Evolutionary conservation across 2,329 filamentous ascomycete species (phyloP).

Genomic region (Fusarium sambucinum): DNA sequence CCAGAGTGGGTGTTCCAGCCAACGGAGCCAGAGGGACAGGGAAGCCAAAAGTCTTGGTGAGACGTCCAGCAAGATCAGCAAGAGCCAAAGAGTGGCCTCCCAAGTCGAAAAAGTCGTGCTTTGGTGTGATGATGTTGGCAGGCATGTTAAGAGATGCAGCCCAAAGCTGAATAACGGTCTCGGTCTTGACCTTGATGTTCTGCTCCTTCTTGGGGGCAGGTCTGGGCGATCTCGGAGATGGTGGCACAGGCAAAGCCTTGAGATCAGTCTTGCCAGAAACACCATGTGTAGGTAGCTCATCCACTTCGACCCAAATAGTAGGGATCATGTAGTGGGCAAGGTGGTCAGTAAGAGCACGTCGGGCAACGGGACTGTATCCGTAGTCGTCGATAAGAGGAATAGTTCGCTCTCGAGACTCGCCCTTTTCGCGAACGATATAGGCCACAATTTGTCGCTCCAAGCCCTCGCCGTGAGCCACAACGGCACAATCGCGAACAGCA

Average conservation of each 20-base stretch:
- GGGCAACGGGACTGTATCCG: constrained; percentile 77
- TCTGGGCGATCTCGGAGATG: constrained; percentile 61
- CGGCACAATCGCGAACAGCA: constrained; percentile 77
- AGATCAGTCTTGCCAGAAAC: constrained; percentile 85
- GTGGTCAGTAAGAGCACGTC: constrained; percentile 72
- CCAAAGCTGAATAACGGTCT: constrained; percentile 79
- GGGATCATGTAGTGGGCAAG: constrained; percentile 89
- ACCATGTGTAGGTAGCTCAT: constrained; percentile 77
- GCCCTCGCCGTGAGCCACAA: constrained; percentile 80
- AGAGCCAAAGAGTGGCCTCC: constrained; percentile 83
- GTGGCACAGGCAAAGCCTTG: constrained; percentile 76
- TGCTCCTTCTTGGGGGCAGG: constrained; percentile 59
- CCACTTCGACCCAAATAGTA: constrained; percentile 79
- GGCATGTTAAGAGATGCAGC: constrained; percentile 76
- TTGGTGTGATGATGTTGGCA: constrained; percentile 70
- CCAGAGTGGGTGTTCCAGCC: constrained; percentile 77
- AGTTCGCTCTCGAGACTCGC: constrained; percentile 68
- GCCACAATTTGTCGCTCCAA: constrained; percentile 81
- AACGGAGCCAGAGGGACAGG: constrained; percentile 77
- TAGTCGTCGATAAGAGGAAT: constrained; percentile 75
- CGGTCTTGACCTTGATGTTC: constrained; percentile 73
- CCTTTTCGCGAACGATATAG: constrained; percentile 78
- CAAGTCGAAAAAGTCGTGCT: constrained; percentile 84
- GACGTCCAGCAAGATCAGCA: constrained; percentile 78
- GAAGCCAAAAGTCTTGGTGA: constrained; percentile 79